Conservation (phyloP, 768 basidiomycete genomes). For the Lepiota brunneoincarnata region DNA sequence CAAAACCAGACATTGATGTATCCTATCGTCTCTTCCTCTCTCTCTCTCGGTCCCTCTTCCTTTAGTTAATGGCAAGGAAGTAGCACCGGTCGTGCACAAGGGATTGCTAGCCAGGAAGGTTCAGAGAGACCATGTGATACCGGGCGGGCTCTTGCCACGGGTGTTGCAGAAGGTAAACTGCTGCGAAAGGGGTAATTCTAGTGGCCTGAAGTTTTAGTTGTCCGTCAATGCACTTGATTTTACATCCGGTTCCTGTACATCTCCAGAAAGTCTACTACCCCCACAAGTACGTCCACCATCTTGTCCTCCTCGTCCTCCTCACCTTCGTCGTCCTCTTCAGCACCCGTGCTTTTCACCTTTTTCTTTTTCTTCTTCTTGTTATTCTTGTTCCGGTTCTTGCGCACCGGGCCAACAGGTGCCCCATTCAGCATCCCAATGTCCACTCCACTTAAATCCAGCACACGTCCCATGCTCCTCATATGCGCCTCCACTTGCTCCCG, state of each 20-base stretch:
- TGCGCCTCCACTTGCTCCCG: slow-evolving; percentile 12
- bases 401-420: not conserved
- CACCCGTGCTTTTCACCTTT: not conserved
- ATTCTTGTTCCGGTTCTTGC: slow-evolving; percentile 7
- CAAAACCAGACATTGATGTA: no score
- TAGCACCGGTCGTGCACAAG: no score
- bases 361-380: slow-evolving; percentile 12
- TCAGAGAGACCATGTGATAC: no score
- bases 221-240: slow-evolving; percentile 4
- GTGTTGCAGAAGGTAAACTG: no score
- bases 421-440: slow-evolving; percentile 6
- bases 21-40: no score
- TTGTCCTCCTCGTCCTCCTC: slow-evolving; percentile 7
- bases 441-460: slow-evolving; percentile 8
- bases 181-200: no score
- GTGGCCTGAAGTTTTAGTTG: no score
- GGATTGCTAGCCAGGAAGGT: no score
- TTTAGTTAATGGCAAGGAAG: no score
- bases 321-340: not conserved
- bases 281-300: slow-evolving; percentile 4
- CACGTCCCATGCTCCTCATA: slow-evolving; percentile 11
- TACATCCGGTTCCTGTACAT: slow-evolving; percentile 10
- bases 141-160: no score
- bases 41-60: no score
- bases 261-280: slow-evolving; percentile 13